Conservation (phyloP, 2,329 filamentous ascomycete genomes). For the Pseudogymnoascus sp. region DNA sequence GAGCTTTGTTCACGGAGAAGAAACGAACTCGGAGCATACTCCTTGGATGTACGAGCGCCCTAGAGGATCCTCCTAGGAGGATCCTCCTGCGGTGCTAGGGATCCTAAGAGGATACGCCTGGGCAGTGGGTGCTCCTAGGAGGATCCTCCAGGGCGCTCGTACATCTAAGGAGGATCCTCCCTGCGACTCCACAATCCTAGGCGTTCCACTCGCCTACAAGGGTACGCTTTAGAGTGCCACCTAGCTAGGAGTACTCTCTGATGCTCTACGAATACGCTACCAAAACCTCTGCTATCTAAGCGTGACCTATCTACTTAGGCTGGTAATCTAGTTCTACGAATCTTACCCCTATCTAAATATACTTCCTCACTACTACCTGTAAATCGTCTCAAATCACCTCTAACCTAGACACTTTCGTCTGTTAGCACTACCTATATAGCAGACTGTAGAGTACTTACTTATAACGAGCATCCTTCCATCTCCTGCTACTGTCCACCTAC, state of each 20-base stretch:
- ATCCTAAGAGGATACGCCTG: not conserved
- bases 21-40: too few relatives aligned
- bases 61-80: not conserved
- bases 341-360: too few relatives aligned
- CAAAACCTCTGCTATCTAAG: too few relatives aligned
- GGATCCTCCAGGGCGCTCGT: not conserved
- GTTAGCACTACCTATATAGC: not conserved
- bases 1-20: too few relatives aligned
- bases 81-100: not conserved
- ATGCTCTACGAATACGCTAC: too few relatives aligned
- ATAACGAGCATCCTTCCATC: not conserved
- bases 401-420: slow-evolving; percentile 12
- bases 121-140: not conserved
- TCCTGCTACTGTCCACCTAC: not conserved
- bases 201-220: not conserved
- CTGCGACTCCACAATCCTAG: not conserved
- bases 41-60: not conserved
- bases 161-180: not conserved
- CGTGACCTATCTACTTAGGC: too few relatives aligned
- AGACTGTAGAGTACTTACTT: not conserved
- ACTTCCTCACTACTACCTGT: too few relatives aligned
- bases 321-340: too few relatives aligned
- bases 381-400: slow-evolving; percentile 14
- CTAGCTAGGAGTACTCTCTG: too few relatives aligned
- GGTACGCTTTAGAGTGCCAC: not conserved